phyloP scores from a whole-genome alignment of 2,329 filamentous ascomycete genomes.

The Fusarium odoratissimum region DNA sequence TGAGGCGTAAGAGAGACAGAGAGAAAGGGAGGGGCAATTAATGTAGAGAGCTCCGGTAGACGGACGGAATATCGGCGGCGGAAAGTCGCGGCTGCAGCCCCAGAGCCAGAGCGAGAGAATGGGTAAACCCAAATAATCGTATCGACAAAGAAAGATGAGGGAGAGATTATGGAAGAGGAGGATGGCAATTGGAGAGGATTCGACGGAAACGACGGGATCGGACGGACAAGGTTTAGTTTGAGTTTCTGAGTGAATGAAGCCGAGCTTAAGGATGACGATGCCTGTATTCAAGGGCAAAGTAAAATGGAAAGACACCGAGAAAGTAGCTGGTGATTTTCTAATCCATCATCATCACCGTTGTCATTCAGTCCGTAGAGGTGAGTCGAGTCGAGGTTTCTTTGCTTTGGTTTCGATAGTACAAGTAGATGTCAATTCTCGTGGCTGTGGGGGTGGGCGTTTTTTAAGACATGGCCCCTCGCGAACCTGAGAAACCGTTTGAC shows the following conservation, averaged over 20 bases:
- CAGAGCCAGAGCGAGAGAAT: background rate
- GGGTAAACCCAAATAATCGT: constrained; percentile 28
- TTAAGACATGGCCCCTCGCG: constrained; percentile 34
- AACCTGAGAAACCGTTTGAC: constrained; percentile 39
- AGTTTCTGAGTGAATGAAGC: constrained; percentile 11
- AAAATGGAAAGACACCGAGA: background rate
- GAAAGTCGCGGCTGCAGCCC: constrained; percentile 27
- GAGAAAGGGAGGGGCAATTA: constrained; percentile 29
- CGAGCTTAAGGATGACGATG: constrained; percentile 30
- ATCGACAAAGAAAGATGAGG: constrained; percentile 21
- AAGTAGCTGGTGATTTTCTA: constrained; percentile 5
- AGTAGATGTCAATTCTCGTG: constrained; percentile 16
- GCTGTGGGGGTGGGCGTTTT: constrained; percentile 37
- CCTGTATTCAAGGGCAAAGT: background rate
- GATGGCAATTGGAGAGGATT: constrained; percentile 33
- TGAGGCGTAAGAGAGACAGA: constrained; percentile 4
- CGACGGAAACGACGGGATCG: constrained; percentile 45
- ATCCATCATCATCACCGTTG: background rate
- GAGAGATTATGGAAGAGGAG: constrained; percentile 22
- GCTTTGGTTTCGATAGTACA: constrained; percentile 3
- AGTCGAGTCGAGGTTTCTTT: constrained; percentile 8
- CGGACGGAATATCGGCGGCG: constrained; percentile 4
- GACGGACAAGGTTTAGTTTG: constrained; percentile 42
- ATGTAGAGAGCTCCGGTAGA: constrained; percentile 6
- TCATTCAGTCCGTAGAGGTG: constrained; percentile 5